phyloP scores from a whole-genome alignment of 192 early-diverging fungal genomes.

The Mortierella claussenii region DNA sequence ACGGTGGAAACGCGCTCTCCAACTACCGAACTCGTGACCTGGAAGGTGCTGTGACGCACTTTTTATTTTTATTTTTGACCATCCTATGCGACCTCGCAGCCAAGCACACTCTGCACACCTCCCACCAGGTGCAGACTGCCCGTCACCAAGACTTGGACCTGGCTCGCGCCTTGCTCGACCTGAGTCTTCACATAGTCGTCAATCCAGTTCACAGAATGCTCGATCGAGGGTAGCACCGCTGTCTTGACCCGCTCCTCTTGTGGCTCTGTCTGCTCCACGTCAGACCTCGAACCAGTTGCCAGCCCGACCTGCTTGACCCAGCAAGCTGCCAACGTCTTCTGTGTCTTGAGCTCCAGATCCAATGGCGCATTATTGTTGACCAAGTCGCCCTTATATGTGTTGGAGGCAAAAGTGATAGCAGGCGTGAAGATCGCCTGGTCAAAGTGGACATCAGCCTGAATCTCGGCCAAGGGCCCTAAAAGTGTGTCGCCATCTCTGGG shows the following conservation, averaged over 20 bases:
- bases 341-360: constrained; percentile 69
- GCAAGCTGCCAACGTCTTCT: constrained; percentile 65
- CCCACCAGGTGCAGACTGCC: constrained; percentile 96
- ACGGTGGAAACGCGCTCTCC: neutral
- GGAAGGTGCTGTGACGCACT: neutral
- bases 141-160: constrained; percentile 81
- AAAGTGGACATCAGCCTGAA: constrained; percentile 58
- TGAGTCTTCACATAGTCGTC: constrained; percentile 31
- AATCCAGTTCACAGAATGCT: constrained; percentile 73
- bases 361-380: constrained; percentile 73
- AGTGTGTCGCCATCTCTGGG: constrained; percentile 72
- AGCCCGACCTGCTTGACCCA: constrained; percentile 58
- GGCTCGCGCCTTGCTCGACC: constrained; percentile 13
- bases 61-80: neutral
- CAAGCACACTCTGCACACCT: constrained; percentile 78
- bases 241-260: constrained; percentile 15
- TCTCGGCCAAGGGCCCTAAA: constrained; percentile 70
- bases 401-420: constrained; percentile 65
- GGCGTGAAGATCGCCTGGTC: constrained; percentile 84
- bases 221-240: constrained; percentile 65
- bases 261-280: neutral
- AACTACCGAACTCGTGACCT: no score
- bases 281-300: constrained; percentile 5
- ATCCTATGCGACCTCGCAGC: constrained; percentile 59
- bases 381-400: constrained; percentile 64